Conservation (phyloP, 176 grass and related monocot species). For the Triticum aestivum region DNA sequence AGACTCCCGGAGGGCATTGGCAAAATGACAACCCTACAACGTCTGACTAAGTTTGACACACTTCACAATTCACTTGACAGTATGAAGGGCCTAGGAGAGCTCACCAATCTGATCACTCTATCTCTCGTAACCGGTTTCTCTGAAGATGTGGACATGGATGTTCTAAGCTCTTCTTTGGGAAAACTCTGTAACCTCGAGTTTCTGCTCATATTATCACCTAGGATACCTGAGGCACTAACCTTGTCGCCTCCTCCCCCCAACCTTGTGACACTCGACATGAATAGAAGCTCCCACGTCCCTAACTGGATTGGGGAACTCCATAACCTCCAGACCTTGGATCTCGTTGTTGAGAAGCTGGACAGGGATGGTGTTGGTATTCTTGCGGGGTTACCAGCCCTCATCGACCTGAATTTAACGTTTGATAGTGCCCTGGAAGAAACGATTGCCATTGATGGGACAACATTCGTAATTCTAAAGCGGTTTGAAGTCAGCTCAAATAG, state of each 20-base stretch:
- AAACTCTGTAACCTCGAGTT: neutral
- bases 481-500: neutral
- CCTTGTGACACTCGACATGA: neutral
- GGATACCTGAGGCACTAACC: neutral
- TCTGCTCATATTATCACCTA: neutral
- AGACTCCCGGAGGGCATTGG: neutral
- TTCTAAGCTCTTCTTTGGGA: neutral
- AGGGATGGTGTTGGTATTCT: neutral
- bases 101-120: neutral
- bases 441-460: neutral
- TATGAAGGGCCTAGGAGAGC: slow-evolving; percentile 10
- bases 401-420: neutral
- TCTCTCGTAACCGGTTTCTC: neutral
- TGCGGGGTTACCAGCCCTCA: neutral
- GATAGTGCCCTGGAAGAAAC: neutral
- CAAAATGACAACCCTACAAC: neutral
- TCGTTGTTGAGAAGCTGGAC: neutral
- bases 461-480: neutral
- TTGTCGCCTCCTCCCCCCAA: slow-evolving; percentile 1
- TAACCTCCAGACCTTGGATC: neutral
- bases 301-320: neutral
- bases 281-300: neutral
- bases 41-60: neutral
- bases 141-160: neutral
- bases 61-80: neutral